Percentiles rank a stretch among this genome's conserved stretches.
Conservation (phyloP, 371 early-diverging fungal species). For the Dinochytrium kinnereticum region DNA sequence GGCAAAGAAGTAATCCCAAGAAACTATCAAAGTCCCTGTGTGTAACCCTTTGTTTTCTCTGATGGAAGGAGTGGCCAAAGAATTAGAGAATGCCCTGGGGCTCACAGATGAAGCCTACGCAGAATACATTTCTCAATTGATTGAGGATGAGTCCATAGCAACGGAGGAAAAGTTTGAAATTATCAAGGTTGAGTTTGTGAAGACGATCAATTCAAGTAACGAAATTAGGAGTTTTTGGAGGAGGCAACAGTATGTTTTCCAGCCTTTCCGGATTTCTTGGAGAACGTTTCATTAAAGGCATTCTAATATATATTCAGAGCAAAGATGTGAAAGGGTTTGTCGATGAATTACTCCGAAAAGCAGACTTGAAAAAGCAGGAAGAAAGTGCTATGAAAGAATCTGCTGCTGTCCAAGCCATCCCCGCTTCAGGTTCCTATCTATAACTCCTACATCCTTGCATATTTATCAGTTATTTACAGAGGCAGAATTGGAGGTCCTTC, state of each 20-base stretch:
- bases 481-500: slow-evolving; percentile 1
- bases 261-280: no score
- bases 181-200: slow-evolving; percentile 18
- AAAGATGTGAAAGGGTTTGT: slow-evolving; percentile 15
- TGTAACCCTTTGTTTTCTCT: neutral
- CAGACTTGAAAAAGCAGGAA: neutral
- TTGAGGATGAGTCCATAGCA: slow-evolving; percentile 33
- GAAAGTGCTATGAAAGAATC: neutral
- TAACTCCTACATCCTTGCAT: no score
- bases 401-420: no score
- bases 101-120: slow-evolving; percentile 28
- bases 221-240: slow-evolving; percentile 32
- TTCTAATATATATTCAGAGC: neutral
- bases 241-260: slow-evolving; percentile 38
- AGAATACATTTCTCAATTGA: slow-evolving; percentile 31
- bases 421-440: no score
- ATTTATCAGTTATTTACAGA: no score
- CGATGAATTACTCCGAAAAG: slow-evolving; percentile 7
- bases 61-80: neutral
- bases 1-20: slow-evolving; percentile 7
- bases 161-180: slow-evolving; percentile 40
- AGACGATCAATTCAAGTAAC: neutral
- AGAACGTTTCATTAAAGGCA: no score
- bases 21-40: neutral
- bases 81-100: neutral